Evolutionary conservation across 768 basidiomycete genomes (phyloP).

Genomic region (Melanogaster broomeanus): DNA sequence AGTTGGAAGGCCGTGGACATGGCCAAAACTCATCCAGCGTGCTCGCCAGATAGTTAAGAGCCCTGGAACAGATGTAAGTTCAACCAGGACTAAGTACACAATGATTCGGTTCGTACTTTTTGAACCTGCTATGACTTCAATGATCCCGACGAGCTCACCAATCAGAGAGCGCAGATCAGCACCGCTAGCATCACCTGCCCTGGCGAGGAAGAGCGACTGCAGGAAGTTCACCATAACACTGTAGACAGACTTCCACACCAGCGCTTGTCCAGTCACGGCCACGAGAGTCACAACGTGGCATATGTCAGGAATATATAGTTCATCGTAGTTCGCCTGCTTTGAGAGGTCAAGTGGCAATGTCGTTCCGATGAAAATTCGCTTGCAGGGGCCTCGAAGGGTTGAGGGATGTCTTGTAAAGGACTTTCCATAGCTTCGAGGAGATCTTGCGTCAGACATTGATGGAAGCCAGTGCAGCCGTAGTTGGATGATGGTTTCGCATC

Average conservation of each 20-base stretch:
- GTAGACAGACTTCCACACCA: constrained; percentile 80
- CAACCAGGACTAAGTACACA: background rate
- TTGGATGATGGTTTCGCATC: constrained; percentile 75
- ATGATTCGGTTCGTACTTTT: constrained; percentile 50
- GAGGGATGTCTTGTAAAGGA: constrained; percentile 70
- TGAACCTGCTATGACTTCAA: constrained; percentile 66
- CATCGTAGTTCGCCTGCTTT: constrained; percentile 61
- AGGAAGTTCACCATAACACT: constrained; percentile 81
- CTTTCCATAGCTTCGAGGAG: constrained; percentile 77
- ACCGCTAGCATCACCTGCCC: constrained; percentile 57
- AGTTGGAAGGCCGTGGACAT: constrained; percentile 89
- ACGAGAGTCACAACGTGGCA: constrained; percentile 79
- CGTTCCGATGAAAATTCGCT: constrained; percentile 77
- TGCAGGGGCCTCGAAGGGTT: constrained; percentile 62
- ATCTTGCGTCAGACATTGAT: constrained; percentile 79
- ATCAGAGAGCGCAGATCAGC: constrained; percentile 65
- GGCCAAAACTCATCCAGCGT: constrained; percentile 89
- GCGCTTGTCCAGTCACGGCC: constrained; percentile 69
- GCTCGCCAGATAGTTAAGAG: constrained; percentile 88
- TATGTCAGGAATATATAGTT: constrained; percentile 82
- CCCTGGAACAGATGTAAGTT: constrained; percentile 42
- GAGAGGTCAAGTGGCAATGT: constrained; percentile 77
- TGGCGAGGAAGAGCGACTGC: constrained; percentile 68
- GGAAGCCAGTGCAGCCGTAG: constrained; percentile 72
- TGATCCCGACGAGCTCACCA: constrained; percentile 58